Conservation (phyloP, 805 yeast species). For the Starmera pachycereana region DNA sequence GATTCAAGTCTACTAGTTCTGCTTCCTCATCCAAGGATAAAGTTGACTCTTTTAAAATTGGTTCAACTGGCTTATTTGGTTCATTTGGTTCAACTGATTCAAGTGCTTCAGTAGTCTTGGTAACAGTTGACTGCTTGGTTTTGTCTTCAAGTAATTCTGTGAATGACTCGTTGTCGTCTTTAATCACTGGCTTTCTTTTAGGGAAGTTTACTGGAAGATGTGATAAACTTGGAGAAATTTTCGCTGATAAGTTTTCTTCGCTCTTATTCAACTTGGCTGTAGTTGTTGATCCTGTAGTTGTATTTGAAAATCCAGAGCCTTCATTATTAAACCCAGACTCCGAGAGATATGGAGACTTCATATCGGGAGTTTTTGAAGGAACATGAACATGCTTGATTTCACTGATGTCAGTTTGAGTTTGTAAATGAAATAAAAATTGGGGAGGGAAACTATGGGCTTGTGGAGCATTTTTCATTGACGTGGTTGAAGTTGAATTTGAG, state of each 20-base stretch:
- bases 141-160: no score
- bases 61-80: no score
- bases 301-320: slow-evolving; percentile 14
- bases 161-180: not conserved
- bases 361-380: slow-evolving; percentile 15
- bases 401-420: slow-evolving; percentile 7
- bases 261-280: slow-evolving; percentile 6
- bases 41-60: no score
- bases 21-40: no score
- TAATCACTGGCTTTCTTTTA: slow-evolving; percentile 14
- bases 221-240: not conserved
- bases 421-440: slow-evolving; percentile 14
- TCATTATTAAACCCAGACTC: no score
- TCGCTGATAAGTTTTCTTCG: not conserved
- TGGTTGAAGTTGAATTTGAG: no score
- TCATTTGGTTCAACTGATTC: no score
- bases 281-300: slow-evolving; percentile 9
- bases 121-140: no score
- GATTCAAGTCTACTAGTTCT: not conserved
- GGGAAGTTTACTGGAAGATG: slow-evolving; percentile 2
- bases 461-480: slow-evolving; percentile 10
- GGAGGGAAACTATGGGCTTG: slow-evolving; percentile 19
- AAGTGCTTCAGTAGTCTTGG: no score
- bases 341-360: slow-evolving; percentile 11
- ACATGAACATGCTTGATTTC: slow-evolving; percentile 5